Percentiles rank a stretch among this genome's conserved stretches.
Evolutionary conservation across 768 basidiomycete genomes (phyloP).

Genomic region (Lepiota venenata): DNA sequence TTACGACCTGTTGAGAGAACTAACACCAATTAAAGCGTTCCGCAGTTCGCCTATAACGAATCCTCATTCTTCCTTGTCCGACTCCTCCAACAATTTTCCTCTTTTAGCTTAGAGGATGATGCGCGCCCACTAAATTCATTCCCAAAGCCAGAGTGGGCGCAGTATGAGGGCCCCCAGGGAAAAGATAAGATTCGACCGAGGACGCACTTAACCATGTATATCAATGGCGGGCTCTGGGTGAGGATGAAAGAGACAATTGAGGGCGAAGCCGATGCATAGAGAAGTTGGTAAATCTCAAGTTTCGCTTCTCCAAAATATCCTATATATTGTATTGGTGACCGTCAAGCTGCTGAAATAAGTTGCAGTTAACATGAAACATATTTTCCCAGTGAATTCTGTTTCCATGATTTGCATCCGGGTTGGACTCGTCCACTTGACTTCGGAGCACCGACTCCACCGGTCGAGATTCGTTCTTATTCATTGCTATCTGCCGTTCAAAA

Average conservation of each 20-base stretch:
- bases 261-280: too few species aligned
- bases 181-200: constrained; percentile 36
- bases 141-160: constrained; percentile 24
- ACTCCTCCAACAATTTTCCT: constrained; percentile 45
- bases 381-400: too few species aligned
- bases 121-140: constrained; percentile 30
- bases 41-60: constrained; percentile 51
- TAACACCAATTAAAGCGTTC: neutral
- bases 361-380: too few species aligned
- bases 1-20: neutral
- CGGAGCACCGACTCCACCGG: constrained; percentile 15
- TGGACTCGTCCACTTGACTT: constrained; percentile 37
- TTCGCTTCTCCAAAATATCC: too few species aligned
- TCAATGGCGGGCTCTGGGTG: constrained; percentile 44
- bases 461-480: constrained; percentile 31
- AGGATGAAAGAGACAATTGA: constrained; percentile 21
- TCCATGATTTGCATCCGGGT: constrained; percentile 58
- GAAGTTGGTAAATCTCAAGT: too few species aligned
- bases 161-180: constrained; percentile 25
- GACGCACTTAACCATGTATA: constrained; percentile 40
- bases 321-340: too few species aligned
- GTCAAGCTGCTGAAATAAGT: too few species aligned
- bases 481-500: constrained; percentile 60
- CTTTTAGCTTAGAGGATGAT: constrained; percentile 33
- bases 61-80: constrained; percentile 52